A percentile compares a stretch with the other conserved stretches of the same genome.
Evolutionary conservation across 129 eudicot species (phyloP).

Genomic region (Chrysanthemum seticuspe): DNA sequence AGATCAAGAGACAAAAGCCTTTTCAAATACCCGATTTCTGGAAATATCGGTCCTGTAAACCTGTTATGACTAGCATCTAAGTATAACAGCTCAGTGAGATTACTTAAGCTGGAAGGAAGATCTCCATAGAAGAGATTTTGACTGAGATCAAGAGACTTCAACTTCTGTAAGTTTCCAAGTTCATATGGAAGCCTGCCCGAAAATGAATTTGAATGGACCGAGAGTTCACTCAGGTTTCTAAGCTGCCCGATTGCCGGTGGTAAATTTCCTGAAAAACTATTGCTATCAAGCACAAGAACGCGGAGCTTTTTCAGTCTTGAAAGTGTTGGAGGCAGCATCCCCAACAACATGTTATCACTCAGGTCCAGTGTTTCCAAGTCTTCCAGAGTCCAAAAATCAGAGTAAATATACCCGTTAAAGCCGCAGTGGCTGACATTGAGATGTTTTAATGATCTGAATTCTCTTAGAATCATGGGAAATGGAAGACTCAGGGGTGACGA

Average conservation of each 20-base stretch:
- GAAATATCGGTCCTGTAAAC: constrained; percentile 55
- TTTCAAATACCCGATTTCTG: constrained; percentile 55
- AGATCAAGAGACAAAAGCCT: constrained; percentile 63
- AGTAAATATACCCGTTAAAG: constrained; percentile 51
- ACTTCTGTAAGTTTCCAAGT: constrained; percentile 51
- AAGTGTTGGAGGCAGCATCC: constrained; percentile 44
- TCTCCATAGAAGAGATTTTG: constrained; percentile 62
- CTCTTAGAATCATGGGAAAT: constrained; percentile 48
- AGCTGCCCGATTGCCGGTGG: constrained; percentile 70
- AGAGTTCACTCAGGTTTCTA: constrained; percentile 58
- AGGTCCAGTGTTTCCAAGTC: constrained; percentile 64
- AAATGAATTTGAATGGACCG: constrained; percentile 60
- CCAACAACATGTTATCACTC: constrained; percentile 58
- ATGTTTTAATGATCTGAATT: constrained; percentile 54
- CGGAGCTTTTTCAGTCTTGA: constrained; percentile 44
- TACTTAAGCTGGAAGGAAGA: constrained; percentile 61
- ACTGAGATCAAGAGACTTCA: constrained; percentile 74
- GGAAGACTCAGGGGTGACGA: constrained; percentile 52
- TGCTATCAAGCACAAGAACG: constrained; percentile 72
- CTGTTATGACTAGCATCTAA: constrained; percentile 59
- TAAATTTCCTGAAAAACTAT: constrained; percentile 59
- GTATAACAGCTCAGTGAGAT: constrained; percentile 55
- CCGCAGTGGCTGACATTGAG: constrained; percentile 75
- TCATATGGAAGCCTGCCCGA: constrained; percentile 73
- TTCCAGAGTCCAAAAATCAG: constrained; percentile 57